Base-by-base conservation (phyloP, 2,329 filamentous ascomycete genomes). In the Chaetomiaceae sp. region DNA sequence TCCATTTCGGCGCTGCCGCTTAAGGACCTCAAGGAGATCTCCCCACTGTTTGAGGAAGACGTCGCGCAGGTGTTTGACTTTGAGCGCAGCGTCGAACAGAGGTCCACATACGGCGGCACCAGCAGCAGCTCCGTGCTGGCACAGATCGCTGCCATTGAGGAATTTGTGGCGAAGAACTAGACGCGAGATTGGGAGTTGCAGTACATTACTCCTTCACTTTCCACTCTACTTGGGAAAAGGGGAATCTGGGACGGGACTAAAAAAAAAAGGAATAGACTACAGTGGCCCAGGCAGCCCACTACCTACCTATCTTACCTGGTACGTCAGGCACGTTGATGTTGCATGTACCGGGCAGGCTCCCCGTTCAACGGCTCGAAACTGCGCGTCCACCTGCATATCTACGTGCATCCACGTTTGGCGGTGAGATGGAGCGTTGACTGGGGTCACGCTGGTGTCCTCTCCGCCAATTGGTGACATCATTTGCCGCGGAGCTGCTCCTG, bases 1-100 rank as follows among this genome's bases (percentile, higher is more conserved):
- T 80, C 84, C 16, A 92, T 92, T 82, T 82, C 89, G 65, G 73
- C 86, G 63, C 73, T 92, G 27, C 78, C 76, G 0, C 71, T 83
- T 44, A 77, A 81, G 65, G 81, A 89, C 61, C 72, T 91, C 48
- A 77, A 86, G 70, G 74, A 68, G 4, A 78, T 95, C 3, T 86
- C 92, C 58, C 62, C 68, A 1, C 76, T 86, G 44, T 87, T 95
- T 57, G 83, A 79, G 25, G 76, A 83, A 52, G 88, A 93, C 65
- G 80, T 95, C 35, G 68, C 78, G 41, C 72, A 80, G 42, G 80
- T 81, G 21, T 87, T 96, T 64, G 79, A 95, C 69, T 95, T 93
- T 63, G 85, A 95, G 70, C 80, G 80, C 57, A 88, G 85, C 54
- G 88, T 95, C 6, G 89, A 96, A 76, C 78, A 86, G 73, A 82